Evolutionary conservation across 1,284 basidiomycete genomes (phyloP).

Genomic region (Apiotrichum montevideense): DNA sequence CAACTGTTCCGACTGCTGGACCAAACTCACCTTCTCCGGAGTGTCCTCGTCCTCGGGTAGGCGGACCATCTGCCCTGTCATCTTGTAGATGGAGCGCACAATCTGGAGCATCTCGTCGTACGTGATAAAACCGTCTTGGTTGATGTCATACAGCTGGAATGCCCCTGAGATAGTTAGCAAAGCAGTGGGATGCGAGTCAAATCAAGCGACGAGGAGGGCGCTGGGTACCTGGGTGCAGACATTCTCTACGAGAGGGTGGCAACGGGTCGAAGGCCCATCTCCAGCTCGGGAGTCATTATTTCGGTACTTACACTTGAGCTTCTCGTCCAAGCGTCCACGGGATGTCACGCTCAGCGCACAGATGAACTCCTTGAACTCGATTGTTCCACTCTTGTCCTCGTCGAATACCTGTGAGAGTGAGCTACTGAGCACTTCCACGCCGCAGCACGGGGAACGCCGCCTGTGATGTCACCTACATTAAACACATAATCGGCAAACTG

Average conservation of each 20-base stretch:
- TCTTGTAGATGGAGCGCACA: slow-evolving; percentile 94
- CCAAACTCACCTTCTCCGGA: slow-evolving; percentile 75
- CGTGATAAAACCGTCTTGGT: slow-evolving; percentile 93
- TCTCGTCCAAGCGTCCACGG: slow-evolving; percentile 90
- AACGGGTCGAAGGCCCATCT: too few species aligned
- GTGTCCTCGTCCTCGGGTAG: slow-evolving; percentile 96
- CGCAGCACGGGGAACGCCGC: too few species aligned
- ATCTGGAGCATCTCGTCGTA: slow-evolving; percentile 99
- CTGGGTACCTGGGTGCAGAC: too few species aligned
- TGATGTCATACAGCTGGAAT: slow-evolving; percentile 98
- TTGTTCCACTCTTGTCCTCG: slow-evolving; percentile 89
- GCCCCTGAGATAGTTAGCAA: slow-evolving; percentile 63
- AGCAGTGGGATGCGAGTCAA: neutral
- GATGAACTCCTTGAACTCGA: slow-evolving; percentile 99
- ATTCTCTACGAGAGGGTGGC: too few species aligned
- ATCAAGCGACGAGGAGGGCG: too few species aligned
- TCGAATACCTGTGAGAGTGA: slow-evolving; percentile 62
- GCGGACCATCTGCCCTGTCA: slow-evolving; percentile 99
- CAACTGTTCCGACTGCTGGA: too few species aligned
- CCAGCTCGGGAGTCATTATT: too few species aligned
- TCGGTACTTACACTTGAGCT: slow-evolving; percentile 78
- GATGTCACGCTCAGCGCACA: slow-evolving; percentile 93
- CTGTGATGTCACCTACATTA: slow-evolving; percentile 51
- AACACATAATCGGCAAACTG: slow-evolving; percentile 99
- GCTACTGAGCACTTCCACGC: neutral